Conservation (phyloP, 352 stramenopile species). For the Peronospora destructor region DNA sequence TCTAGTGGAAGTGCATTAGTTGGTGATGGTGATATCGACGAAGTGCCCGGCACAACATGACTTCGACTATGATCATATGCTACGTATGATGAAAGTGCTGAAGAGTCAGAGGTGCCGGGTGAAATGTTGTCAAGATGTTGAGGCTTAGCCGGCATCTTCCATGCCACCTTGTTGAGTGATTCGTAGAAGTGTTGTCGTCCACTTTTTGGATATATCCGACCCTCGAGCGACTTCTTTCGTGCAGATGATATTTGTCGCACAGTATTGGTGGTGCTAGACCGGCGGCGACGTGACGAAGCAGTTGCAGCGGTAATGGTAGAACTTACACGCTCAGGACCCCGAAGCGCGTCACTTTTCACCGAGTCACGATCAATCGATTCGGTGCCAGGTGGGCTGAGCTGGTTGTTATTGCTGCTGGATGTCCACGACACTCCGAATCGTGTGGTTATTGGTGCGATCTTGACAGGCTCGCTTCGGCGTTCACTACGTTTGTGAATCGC, state of each 20-base stretch:
- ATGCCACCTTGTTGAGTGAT: too few species aligned
- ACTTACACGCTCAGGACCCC: constrained; percentile 24
- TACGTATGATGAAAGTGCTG: too few species aligned
- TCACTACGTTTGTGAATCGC: constrained; percentile 14
- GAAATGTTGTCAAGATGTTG: constrained; percentile 21
- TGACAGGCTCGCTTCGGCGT: constrained; percentile 11
- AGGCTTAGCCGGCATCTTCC: too few species aligned
- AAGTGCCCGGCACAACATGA: too few species aligned
- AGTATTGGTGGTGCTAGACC: constrained; percentile 6
- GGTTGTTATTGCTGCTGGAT: constrained; percentile 26
- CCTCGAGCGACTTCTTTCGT: constrained; percentile 47
- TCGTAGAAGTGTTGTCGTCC: constrained; percentile 74
- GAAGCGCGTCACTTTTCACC: constrained; percentile 29
- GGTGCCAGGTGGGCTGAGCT: constrained; percentile 16
- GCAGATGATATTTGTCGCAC: constrained; percentile 16
- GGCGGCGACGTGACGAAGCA: constrained; percentile 18
- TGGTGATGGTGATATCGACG: too few species aligned
- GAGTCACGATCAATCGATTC: constrained; percentile 22
- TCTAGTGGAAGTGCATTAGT: too few species aligned
- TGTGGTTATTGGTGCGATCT: constrained; percentile 19
- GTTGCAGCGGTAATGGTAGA: constrained; percentile 20
- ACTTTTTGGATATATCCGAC: constrained; percentile 61
- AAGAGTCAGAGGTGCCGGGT: too few species aligned
- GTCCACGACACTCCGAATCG: constrained; percentile 10
- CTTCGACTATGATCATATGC: too few species aligned